These are phyloP conservation scores for Eutrema heterophyllum DNA, from an alignment of 345 rosid genomes.

Conservation along the genomic window DNA sequence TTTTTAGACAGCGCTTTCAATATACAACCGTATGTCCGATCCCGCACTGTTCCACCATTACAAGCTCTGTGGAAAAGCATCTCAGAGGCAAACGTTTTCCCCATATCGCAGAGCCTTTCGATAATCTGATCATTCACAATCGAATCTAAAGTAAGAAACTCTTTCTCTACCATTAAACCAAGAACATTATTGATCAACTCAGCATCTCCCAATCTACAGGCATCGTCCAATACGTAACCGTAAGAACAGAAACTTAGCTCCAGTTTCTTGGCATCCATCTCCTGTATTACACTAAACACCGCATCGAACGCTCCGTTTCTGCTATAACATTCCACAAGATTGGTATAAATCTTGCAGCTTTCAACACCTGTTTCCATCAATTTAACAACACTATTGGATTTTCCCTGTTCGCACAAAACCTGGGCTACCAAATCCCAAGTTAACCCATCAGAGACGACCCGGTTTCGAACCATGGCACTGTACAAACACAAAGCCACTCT, in stretches of 20 bases:
- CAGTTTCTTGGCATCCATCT: conserved; percentile 48
- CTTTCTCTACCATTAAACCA: conserved; percentile 41
- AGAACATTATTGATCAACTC: conserved; percentile 43
- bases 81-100: conserved; percentile 48
- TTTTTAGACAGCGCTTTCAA: conserved; percentile 42
- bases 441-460: conserved; percentile 34
- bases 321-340: conserved; percentile 50
- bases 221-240: conserved; percentile 63
- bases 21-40: conserved; percentile 49
- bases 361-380: conserved; percentile 46
- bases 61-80: conserved; percentile 50
- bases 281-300: conserved; percentile 40
- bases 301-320: conserved; percentile 42
- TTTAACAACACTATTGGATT: conserved; percentile 37
- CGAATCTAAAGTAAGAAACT: conserved; percentile 25
- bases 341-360: conserved; percentile 45
- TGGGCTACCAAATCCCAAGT: conserved; percentile 54
- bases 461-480: conserved; percentile 45
- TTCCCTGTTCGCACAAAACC: conserved; percentile 45
- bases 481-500: conserved; percentile 50
- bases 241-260: conserved; percentile 42
- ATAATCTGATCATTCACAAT: conserved; percentile 33
- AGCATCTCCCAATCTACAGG: conserved; percentile 39
- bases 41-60: conserved; percentile 31
- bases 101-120: conserved; percentile 54